phyloP scores from a whole-genome alignment of 352 stramenopile genomes.

The Phytopythium chamaehyphon region DNA sequence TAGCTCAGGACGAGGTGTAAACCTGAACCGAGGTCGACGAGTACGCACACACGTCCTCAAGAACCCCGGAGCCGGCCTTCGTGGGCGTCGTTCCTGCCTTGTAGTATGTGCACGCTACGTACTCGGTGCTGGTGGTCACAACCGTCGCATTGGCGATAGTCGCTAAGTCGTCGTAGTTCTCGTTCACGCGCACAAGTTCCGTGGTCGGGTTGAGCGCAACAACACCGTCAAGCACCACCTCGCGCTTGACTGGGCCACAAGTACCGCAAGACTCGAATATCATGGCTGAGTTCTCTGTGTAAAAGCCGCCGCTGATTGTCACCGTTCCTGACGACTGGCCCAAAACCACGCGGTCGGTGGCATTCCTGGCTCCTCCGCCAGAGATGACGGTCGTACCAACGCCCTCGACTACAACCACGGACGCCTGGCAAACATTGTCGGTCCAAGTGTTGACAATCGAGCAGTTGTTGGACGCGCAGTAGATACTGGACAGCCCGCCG shows the following conservation, averaged over 20 bases:
- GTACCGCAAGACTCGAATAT: slow-evolving; percentile 62
- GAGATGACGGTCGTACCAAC: slow-evolving; percentile 53
- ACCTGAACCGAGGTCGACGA: slow-evolving; percentile 19
- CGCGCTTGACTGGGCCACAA: slow-evolving; percentile 57
- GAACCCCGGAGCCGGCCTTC: slow-evolving; percentile 22
- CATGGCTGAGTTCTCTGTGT: slow-evolving; percentile 36
- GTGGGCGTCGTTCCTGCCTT: slow-evolving; percentile 21
- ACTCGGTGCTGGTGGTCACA: slow-evolving; percentile 16
- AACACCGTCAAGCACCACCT: slow-evolving; percentile 41
- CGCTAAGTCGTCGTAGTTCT: slow-evolving; percentile 67
- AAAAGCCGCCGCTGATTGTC: slow-evolving; percentile 49
- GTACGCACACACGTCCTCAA: slow-evolving; percentile 26
- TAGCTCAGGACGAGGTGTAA: slow-evolving; percentile 5
- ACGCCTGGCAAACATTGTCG: slow-evolving; percentile 47
- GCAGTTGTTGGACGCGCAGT: slow-evolving; percentile 59
- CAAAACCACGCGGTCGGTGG: slow-evolving; percentile 36
- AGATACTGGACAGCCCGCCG: slow-evolving; percentile 37
- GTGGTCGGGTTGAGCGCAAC: slow-evolving; percentile 45
- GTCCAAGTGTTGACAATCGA: slow-evolving; percentile 55
- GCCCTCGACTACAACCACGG: slow-evolving; percentile 45
- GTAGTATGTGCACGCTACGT: slow-evolving; percentile 26
- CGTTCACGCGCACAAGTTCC: slow-evolving; percentile 60
- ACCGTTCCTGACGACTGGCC: slow-evolving; percentile 42
- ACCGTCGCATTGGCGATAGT: slow-evolving; percentile 43
- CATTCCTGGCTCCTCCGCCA: slow-evolving; percentile 45